Base-by-base conservation (phyloP, 2,329 filamentous ascomycete species). In the Escovopsis sp. region DNA sequence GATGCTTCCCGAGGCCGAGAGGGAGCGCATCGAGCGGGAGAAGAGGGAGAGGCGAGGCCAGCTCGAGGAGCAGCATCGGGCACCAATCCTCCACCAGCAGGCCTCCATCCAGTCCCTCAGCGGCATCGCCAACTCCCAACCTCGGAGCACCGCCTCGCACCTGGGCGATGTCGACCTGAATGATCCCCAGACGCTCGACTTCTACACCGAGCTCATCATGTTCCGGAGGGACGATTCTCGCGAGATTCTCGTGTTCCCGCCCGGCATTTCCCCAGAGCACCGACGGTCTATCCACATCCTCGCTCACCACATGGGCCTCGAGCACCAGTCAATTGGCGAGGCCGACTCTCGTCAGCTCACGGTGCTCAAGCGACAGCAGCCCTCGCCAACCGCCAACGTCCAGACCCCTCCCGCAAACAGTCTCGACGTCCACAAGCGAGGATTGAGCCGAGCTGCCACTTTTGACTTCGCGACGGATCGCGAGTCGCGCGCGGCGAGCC, bases 31-130 rank as follows among this genome's bases (percentile, higher is more conserved):
- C 52, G 91, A 98, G 62, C 77, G 91, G 6, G 91, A 96, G 64
- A 98, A 96, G 76, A 77, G 91, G 45, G 89, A 96, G 66, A 84
- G 91, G 53, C 80, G 91, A 41, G 91, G 91, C 39, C 91, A 98
- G 63, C 73, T 98, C 11, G 88, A 98, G 62, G 91, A 98, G 63
- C 91, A 98, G 62, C 91, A 98, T 62, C 80, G 88, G 28, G 57
- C 86, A 67, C 54, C 80, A 38, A 77, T 81, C 54, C 74, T 91
- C 46, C 85, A 91, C 52, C 84, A 81, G 43, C 88, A 95, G 62
- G 77, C 80, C 41, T 95, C 89, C 11, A 79, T 94, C 57, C 85
- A 86, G 51, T 91, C 86, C 6, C 70, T 93, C 32, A 73, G 55
- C 70, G 80, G 53, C 66, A 75, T 65, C 58, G 82, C 60, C 62